Evolutionary conservation across 306 rosid genomes (phyloP).

Genomic region (Vachellia collinsii): DNA sequence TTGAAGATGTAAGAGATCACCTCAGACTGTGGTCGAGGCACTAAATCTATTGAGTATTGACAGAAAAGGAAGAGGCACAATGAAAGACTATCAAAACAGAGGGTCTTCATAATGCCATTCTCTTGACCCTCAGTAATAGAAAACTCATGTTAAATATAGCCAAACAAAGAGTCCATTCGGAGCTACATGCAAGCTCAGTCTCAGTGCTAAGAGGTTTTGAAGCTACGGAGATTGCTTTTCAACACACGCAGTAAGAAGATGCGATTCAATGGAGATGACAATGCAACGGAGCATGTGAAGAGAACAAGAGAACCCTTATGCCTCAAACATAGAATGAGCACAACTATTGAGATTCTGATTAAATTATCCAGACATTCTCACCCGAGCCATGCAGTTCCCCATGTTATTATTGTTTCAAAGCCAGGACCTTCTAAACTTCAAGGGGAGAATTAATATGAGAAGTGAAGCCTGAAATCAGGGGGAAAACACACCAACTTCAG

Average conservation of each 20-base stretch:
- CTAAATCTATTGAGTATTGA: not conserved
- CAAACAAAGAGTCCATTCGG: not conserved
- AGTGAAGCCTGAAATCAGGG: conserved; percentile 44
- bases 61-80: not conserved
- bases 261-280: conserved; percentile 5
- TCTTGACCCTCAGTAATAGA: not conserved
- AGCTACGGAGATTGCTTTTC: not conserved
- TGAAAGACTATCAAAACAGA: not conserved
- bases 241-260: not conserved
- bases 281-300: not conserved
- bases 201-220: not conserved
- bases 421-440: conserved; percentile 31
- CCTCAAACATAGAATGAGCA: conserved; percentile 16
- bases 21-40: not conserved
- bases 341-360: not conserved
- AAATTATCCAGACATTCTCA: conserved; percentile 32
- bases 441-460: not conserved
- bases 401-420: conserved; percentile 47
- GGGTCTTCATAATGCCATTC: not conserved
- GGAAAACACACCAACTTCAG: conserved; percentile 33
- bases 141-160: not conserved
- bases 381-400: conserved; percentile 74
- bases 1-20: conserved; percentile 4
- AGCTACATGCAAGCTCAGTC: not conserved
- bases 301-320: not conserved